Percentiles rank a stretch among this genome's conserved stretches.
Conservation (phyloP, 208 protist genomes). For the Jaenimonas drosophilae region DNA sequence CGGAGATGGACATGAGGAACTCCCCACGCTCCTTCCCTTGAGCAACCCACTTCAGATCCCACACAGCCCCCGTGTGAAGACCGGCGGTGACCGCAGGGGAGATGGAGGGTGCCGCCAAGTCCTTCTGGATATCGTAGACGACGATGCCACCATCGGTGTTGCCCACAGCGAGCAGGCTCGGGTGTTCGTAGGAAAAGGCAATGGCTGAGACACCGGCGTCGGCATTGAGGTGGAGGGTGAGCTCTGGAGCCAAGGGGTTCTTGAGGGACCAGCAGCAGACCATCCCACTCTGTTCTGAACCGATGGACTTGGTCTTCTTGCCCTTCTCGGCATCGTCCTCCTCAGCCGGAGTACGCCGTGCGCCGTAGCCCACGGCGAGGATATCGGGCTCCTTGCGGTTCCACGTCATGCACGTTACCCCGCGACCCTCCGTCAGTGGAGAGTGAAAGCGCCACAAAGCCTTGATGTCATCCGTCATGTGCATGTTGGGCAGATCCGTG, state of each 20-base stretch:
- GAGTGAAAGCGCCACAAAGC: constrained; percentile 84
- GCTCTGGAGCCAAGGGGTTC: constrained; percentile 87
- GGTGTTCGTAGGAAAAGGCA: constrained; percentile 86
- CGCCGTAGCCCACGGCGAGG: constrained; percentile 82
- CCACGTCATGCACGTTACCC: constrained; percentile 88
- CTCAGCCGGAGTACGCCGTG: not conserved
- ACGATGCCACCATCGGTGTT: constrained; percentile 88
- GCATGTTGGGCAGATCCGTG: constrained; percentile 14
- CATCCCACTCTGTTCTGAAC: constrained; percentile 79
- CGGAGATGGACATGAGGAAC: constrained; percentile 92
- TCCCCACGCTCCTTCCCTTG: constrained; percentile 85
- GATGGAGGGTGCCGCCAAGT: constrained; percentile 61
- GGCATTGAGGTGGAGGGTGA: constrained; percentile 61
- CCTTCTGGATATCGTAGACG: constrained; percentile 90
- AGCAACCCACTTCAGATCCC: constrained; percentile 91
- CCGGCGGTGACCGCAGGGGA: constrained; percentile 39
- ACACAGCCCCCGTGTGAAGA: constrained; percentile 93
- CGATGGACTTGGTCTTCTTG: too few relatives aligned
- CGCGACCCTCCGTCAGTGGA: constrained; percentile 52
- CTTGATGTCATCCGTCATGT: constrained; percentile 38
- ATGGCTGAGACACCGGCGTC: constrained; percentile 88
- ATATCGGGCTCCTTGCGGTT: constrained; percentile 88
- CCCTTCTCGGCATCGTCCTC: not conserved
- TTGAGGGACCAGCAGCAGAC: constrained; percentile 97
- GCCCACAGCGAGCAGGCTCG: constrained; percentile 91